These are phyloP conservation scores for Xylariaceae sp. DNA, from an alignment of 2,329 filamentous ascomycete genomes.

Conservation along the genomic window DNA sequence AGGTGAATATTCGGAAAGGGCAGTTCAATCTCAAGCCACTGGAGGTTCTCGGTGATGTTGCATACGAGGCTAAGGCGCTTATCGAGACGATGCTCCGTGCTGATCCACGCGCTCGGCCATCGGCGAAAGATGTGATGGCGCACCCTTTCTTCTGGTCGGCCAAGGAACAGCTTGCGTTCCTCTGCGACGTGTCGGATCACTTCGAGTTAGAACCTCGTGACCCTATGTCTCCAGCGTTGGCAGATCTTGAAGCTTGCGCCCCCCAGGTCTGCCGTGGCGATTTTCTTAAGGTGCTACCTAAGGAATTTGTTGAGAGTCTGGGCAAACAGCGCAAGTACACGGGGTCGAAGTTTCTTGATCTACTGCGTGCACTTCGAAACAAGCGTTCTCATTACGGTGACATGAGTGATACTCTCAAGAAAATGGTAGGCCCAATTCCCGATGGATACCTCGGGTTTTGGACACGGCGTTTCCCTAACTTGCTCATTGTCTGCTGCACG, in stretches of 20 bases:
- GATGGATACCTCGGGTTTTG: conserved; percentile 87
- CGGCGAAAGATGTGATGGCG: conserved; percentile 56
- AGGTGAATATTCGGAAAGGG: conserved; percentile 96
- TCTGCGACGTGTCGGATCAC: conserved; percentile 96
- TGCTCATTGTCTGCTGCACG: conserved; percentile 81
- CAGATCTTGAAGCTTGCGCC: conserved; percentile 63
- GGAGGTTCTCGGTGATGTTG: conserved; percentile 79
- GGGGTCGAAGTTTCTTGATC: conserved; percentile 80
- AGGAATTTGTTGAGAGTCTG: conserved; percentile 84
- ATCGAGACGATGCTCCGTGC: conserved; percentile 80
- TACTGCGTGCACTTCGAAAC: conserved; percentile 87
- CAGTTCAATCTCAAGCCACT: conserved; percentile 75
- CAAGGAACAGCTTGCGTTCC: conserved; percentile 86
- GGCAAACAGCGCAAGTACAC: conserved; percentile 97
- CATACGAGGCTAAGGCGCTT: conserved; percentile 85
- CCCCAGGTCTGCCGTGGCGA: conserved; percentile 67
- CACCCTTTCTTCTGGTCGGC: conserved; percentile 97
- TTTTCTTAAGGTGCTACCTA: conserved; percentile 78
- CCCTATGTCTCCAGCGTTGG: conserved; percentile 73
- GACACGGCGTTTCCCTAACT: conserved; percentile 77
- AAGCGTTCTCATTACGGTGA: conserved; percentile 99
- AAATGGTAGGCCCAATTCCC: conserved; percentile 73
- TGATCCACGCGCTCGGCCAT: conserved; percentile 63
- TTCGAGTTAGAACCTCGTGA: conserved; percentile 93
- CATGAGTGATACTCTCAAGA: conserved; percentile 80